Conservation (phyloP, 2,329 filamentous ascomycete species). For the Colletotrichum sansevieriae region DNA sequence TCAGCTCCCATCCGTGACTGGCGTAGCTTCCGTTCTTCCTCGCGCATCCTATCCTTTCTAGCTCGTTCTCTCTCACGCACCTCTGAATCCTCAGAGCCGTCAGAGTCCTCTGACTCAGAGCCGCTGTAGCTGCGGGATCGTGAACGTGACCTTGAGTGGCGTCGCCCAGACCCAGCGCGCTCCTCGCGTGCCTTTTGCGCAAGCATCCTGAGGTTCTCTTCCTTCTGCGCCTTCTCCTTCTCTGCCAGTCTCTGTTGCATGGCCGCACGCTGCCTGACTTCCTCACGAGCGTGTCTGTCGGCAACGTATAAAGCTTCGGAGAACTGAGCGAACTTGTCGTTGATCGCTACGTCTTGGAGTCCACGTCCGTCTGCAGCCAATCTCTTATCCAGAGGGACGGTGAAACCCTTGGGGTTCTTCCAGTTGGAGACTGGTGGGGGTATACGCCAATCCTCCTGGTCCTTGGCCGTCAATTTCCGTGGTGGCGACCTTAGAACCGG, state of each 20-base stretch:
- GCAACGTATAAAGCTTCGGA: constrained; percentile 95
- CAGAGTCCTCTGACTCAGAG: constrained; percentile 62
- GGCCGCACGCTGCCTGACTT: constrained; percentile 89
- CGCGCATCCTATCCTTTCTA: constrained; percentile 81
- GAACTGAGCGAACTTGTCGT: constrained; percentile 98
- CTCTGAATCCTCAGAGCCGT: constrained; percentile 75
- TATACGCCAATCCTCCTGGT: constrained; percentile 96
- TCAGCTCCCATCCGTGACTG: constrained; percentile 97
- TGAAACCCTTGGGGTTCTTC: constrained; percentile 99
- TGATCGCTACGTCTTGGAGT: constrained; percentile 93
- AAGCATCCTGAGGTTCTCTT: constrained; percentile 88
- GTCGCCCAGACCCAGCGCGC: constrained; percentile 67
- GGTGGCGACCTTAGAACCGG: constrained; percentile 96
- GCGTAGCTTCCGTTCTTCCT: constrained; percentile 89
- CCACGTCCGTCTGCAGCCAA: constrained; percentile 93
- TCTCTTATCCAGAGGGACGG: constrained; percentile 94
- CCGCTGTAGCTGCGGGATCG: constrained; percentile 65
- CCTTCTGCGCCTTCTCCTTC: constrained; percentile 95
- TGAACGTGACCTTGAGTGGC: constrained; percentile 54
- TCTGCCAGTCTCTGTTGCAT: constrained; percentile 98
- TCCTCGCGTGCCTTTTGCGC: constrained; percentile 95
- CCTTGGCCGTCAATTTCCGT: constrained; percentile 93
- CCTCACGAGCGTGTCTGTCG: constrained; percentile 93
- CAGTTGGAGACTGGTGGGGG: constrained; percentile 93
- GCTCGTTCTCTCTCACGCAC: constrained; percentile 81